A percentile compares a stretch with the other conserved stretches of the same genome.
Evolutionary conservation across 129 eudicot genomes (phyloP).

Genomic region (Artemisia annua): DNA sequence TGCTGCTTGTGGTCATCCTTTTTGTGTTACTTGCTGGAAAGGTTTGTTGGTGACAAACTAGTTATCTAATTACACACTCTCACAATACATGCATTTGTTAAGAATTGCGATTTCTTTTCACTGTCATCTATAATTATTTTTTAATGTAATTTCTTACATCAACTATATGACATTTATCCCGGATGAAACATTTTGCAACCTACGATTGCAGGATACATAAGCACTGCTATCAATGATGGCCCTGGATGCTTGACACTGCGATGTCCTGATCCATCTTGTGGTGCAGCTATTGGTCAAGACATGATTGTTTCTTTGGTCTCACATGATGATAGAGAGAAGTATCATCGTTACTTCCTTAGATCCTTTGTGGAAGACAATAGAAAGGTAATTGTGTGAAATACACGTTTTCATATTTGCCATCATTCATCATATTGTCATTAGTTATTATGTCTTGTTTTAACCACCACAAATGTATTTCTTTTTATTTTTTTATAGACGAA

Average conservation of each 20-base stretch:
- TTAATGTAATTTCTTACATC: conserved; percentile 16
- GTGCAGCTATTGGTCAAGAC: conserved; percentile 90
- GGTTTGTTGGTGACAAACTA: conserved; percentile 52
- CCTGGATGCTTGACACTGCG: conserved; percentile 96
- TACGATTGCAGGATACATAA: conserved; percentile 61
- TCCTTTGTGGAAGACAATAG: conserved; percentile 81
- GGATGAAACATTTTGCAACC: conserved; percentile 6
- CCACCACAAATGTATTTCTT: neutral
- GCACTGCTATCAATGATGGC: conserved; percentile 83
- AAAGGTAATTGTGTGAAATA: conserved; percentile 46
- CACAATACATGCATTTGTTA: conserved; percentile 13
- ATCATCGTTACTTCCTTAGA: conserved; percentile 73
- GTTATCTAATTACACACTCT: neutral
- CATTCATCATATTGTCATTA: neutral
- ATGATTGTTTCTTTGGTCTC: conserved; percentile 63
- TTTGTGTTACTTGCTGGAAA: conserved; percentile 85
- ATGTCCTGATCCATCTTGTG: conserved; percentile 96
- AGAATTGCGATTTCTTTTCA: neutral
- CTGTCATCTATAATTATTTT: neutral
- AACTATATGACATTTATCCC: neutral
- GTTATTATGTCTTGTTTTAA: conserved; percentile 12
- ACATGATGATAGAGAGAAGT: conserved; percentile 61
- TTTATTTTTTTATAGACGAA: conserved; percentile 48
- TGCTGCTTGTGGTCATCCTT: conserved; percentile 98
- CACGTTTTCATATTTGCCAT: neutral